Evolutionary conservation across 352 stramenopile species (phyloP).

Genomic region (Phytophthora palmivora): DNA sequence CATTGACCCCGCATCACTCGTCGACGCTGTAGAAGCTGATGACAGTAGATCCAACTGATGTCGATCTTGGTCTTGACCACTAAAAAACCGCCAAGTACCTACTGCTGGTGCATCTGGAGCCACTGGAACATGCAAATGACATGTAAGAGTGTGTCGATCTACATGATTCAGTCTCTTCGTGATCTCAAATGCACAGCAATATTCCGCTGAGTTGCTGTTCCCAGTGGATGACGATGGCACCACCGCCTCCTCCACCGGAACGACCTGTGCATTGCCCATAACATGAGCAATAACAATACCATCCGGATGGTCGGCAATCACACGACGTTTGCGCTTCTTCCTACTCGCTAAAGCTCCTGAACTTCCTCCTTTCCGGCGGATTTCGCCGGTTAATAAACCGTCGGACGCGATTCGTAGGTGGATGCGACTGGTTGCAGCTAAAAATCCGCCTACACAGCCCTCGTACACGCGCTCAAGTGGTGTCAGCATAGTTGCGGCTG

Average conservation of each 20-base stretch:
- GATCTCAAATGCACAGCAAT: slow-evolving; percentile 61
- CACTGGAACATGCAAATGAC: slow-evolving; percentile 50
- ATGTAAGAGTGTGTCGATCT: slow-evolving; percentile 53
- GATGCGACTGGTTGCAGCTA: slow-evolving; percentile 45
- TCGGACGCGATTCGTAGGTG: slow-evolving; percentile 49
- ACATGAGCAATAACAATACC: slow-evolving; percentile 43
- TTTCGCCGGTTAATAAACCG: slow-evolving; percentile 46
- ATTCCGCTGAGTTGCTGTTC: slow-evolving; percentile 24
- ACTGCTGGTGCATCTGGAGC: slow-evolving; percentile 26
- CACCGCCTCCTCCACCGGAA: slow-evolving; percentile 27
- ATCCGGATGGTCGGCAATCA: slow-evolving; percentile 32
- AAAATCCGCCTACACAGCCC: slow-evolving; percentile 52
- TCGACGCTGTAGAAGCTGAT: slow-evolving; percentile 23
- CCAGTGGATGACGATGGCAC: slow-evolving; percentile 15
- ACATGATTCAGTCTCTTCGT: slow-evolving; percentile 44
- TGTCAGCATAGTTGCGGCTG: neutral
- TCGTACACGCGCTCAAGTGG: slow-evolving; percentile 51
- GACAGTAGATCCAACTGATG: slow-evolving; percentile 18
- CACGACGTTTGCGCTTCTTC: slow-evolving; percentile 39
- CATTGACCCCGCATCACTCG: slow-evolving; percentile 11
- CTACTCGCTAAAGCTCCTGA: neutral
- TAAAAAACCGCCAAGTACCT: slow-evolving; percentile 38
- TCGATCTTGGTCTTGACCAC: neutral
- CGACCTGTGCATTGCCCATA: slow-evolving; percentile 35
- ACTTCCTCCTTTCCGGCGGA: slow-evolving; percentile 30